phyloP scores from a whole-genome alignment of 768 basidiomycete genomes.

The Lactifluus pinguis region DNA sequence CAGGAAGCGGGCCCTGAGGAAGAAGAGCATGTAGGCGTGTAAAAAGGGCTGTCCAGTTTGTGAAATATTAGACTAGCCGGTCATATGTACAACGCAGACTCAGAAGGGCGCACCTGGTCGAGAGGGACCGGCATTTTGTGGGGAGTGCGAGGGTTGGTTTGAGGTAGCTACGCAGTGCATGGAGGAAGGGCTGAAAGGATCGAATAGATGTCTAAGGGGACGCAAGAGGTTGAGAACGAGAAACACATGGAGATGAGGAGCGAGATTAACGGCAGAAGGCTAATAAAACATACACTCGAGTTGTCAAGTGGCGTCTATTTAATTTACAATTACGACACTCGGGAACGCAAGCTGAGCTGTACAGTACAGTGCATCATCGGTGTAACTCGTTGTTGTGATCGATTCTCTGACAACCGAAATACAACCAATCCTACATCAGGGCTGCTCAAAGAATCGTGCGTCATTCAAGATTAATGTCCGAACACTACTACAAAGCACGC shows the following conservation, averaged over 20 bases:
- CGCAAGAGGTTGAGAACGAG: not conserved
- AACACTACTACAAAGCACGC: not conserved
- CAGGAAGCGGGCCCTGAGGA: conserved; percentile 25
- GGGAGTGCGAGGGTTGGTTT: not conserved
- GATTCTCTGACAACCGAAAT: too few relatives aligned
- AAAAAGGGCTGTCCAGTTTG: conserved; percentile 26
- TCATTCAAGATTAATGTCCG: not conserved
- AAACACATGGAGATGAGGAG: conserved; percentile 7
- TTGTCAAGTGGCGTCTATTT: not conserved
- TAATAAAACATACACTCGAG: not conserved
- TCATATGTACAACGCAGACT: not conserved
- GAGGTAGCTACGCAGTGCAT: not conserved
- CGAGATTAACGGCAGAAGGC: not conserved
- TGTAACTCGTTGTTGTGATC: too few relatives aligned
- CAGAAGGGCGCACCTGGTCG: conserved; percentile 12
- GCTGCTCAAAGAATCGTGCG: not conserved
- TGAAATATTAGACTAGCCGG: not conserved
- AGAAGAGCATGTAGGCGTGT: conserved; percentile 46
- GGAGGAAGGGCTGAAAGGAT: not conserved
- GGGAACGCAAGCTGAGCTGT: not conserved
- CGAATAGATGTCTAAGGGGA: not conserved
- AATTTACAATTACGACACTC: not conserved
- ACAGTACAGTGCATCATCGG: too few relatives aligned
- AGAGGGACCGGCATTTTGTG: conserved; percentile 9
- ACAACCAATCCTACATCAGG: not conserved